Base-by-base conservation (phyloP, 2,329 filamentous ascomycete genomes). In the Cordyceps javanica region DNA sequence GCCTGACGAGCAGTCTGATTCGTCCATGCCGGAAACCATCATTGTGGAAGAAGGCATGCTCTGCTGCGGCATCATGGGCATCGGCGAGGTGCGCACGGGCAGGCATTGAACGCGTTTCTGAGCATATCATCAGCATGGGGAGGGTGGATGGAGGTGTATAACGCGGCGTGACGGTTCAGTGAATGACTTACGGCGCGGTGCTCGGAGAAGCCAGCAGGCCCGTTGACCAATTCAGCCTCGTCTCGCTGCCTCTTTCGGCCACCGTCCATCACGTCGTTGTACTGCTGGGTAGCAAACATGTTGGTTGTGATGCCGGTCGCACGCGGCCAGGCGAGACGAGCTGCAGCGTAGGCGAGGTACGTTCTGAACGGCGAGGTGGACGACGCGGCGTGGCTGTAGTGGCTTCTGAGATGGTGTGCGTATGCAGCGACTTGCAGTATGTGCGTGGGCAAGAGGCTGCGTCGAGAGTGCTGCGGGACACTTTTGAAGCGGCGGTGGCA, bases 81-180 rank as follows among this genome's bases (percentile, higher is more conserved):
- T 68, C 42, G 77, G 76, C 30, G 77, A 77, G 10, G 73, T 75
- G 59, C 79, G 75, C 14, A 82, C 66, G 13, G 80, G 79, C 5
- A 82, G 74, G 45, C 77, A 76, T 58, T 82, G 79, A 16, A 82
- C 61, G 39, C 80, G 78, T 77, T 83, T 83, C 80, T 82, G 55
- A 28, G 26, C 13, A 26, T 49, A 14, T 38, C 4, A 42, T 48
- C 39, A 60, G 44, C 50, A 58, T 44, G 32, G 19, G 11, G 25
- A 30, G 34, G 9, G 9, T 52, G 25, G 38, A 21, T 14, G n/a
- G 51, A 32, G 7, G 25, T 19, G 19, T 28, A 16, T 34, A 9
- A 16, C 11, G 10, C 7, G 30, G 42, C n/a, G 23, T 23, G 36
- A 11, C 23, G 10, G 32, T 9, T 28, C 13, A n/a, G n/a, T n/a